Evolutionary conservation across 2,329 filamentous ascomycete genomes (phyloP).

Genomic region (Zasmidium angulare): DNA sequence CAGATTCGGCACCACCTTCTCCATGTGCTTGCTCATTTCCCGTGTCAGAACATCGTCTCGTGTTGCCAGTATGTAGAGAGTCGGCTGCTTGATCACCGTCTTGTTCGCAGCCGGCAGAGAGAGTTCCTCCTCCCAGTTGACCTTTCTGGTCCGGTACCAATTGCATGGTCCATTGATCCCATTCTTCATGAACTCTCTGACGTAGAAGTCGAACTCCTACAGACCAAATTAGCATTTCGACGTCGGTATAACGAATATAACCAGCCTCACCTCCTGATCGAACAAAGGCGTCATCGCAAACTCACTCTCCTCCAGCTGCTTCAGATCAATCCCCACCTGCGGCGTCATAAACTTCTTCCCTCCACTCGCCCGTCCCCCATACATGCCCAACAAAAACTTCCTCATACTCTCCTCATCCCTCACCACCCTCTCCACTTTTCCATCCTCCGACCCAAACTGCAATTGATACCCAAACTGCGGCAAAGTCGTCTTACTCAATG

Average conservation of each 20-base stretch:
- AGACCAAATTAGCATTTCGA: no score
- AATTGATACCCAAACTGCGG: constrained; percentile 82
- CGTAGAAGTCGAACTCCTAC: constrained; percentile 75
- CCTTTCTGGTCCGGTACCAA: constrained; percentile 68
- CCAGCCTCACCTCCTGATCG: constrained; percentile 53
- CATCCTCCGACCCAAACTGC: constrained; percentile 58
- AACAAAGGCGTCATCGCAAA: constrained; percentile 61
- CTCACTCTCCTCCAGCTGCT: constrained; percentile 47
- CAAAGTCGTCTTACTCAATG: constrained; percentile 57
- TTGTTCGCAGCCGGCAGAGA: constrained; percentile 22
- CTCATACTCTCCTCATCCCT: constrained; percentile 57
- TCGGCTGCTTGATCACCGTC: constrained; percentile 45
- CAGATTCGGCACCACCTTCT: constrained; percentile 62
- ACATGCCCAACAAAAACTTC: constrained; percentile 70
- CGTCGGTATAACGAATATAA: neutral
- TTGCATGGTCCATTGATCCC: constrained; percentile 72
- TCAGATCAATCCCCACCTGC: constrained; percentile 61
- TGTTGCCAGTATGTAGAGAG: constrained; percentile 72
- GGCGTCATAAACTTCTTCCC: constrained; percentile 61
- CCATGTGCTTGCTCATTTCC: constrained; percentile 71
- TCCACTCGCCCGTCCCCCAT: constrained; percentile 62
- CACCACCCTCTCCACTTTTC: constrained; percentile 56
- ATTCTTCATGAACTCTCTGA: constrained; percentile 65
- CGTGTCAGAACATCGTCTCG: constrained; percentile 72
- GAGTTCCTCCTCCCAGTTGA: constrained; percentile 76